These are phyloP conservation scores for Aspergillus intermedius DNA, from an alignment of 2,329 filamentous ascomycete species.

Conservation along the genomic window DNA sequence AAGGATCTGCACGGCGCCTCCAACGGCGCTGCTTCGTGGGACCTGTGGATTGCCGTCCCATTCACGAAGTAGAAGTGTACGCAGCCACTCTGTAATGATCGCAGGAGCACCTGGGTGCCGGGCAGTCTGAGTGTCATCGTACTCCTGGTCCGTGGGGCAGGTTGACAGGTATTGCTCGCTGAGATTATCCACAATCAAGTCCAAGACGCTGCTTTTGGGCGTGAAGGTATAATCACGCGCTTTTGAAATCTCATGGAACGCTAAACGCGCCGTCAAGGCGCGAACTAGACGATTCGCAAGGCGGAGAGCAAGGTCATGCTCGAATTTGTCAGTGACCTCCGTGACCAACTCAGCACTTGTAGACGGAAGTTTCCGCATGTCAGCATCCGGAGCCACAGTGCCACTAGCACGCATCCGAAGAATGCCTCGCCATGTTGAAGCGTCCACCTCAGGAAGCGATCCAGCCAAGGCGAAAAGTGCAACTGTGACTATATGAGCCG, in stretches of 20 bases:
- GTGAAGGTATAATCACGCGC: slow-evolving; percentile 22
- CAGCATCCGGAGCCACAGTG: slow-evolving; percentile 30
- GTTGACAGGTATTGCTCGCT: slow-evolving; percentile 21
- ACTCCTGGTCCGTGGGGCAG: slow-evolving; percentile 4
- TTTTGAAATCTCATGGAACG: slow-evolving; percentile 45
- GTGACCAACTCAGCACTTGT: slow-evolving; percentile 24
- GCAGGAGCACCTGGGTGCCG: slow-evolving; percentile 23
- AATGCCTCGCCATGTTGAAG: slow-evolving; percentile 33
- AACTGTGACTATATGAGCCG: slow-evolving; percentile 34
- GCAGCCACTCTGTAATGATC: slow-evolving; percentile 39
- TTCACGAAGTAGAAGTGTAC: slow-evolving; percentile 66
- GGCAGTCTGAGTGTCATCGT: not conserved
- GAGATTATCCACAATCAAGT: slow-evolving; percentile 31
- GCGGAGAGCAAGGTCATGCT: slow-evolving; percentile 47
- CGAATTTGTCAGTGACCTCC: slow-evolving; percentile 39
- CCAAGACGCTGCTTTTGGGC: slow-evolving; percentile 26
- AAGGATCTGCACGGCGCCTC: slow-evolving; percentile 70
- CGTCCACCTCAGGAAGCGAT: slow-evolving; percentile 31
- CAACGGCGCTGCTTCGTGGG: slow-evolving; percentile 62
- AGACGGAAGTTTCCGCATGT: slow-evolving; percentile 28
- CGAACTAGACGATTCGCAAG: slow-evolving; percentile 45
- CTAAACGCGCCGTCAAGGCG: slow-evolving; percentile 44
- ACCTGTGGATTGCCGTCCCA: slow-evolving; percentile 75
- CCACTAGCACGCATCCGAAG: slow-evolving; percentile 38
- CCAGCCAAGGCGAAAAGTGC: slow-evolving; percentile 33